phyloP scores from a whole-genome alignment of 1,284 basidiomycete genomes.

The Apiotrichum domesticum region DNA sequence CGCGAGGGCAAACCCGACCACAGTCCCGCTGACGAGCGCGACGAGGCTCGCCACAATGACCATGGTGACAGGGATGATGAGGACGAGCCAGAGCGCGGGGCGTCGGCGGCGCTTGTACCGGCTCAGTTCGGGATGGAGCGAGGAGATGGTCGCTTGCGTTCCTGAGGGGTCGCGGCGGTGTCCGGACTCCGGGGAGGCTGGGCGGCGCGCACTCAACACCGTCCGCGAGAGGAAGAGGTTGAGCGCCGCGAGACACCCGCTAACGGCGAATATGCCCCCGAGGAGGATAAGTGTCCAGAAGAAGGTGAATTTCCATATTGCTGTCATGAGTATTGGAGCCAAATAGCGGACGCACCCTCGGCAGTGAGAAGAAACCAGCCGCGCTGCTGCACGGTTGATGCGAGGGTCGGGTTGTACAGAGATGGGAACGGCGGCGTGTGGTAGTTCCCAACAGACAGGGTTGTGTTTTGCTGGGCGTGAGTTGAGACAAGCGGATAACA shows the following conservation, averaged over 20 bases:
- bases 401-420: constrained; percentile 50
- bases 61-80: constrained; percentile 30
- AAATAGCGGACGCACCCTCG: constrained; percentile 30
- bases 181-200: no score
- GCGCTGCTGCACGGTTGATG: constrained; percentile 27
- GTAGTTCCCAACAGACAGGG: constrained; percentile 21
- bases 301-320: constrained; percentile 73
- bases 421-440: constrained; percentile 50
- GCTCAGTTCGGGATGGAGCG: not conserved
- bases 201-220: not conserved
- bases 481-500: not conserved
- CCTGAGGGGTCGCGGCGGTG: no score
- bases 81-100: constrained; percentile 36
- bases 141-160: not conserved
- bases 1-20: constrained; percentile 64
- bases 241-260: constrained; percentile 62
- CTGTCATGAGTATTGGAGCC: constrained; percentile 45
- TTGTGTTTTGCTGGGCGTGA: no score
- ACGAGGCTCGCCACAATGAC: constrained; percentile 54
- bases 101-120: constrained; percentile 15
- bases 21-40: constrained; percentile 61
- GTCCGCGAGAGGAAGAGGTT: constrained; percentile 57
- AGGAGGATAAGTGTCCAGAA: constrained; percentile 78
- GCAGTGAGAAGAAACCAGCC: constrained; percentile 47
- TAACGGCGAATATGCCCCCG: constrained; percentile 61